Evolutionary conservation across 257 asterid species (phyloP), one percentile per base, ranked within the genome.

Genomic region (Nemophila menziesii): DNA sequence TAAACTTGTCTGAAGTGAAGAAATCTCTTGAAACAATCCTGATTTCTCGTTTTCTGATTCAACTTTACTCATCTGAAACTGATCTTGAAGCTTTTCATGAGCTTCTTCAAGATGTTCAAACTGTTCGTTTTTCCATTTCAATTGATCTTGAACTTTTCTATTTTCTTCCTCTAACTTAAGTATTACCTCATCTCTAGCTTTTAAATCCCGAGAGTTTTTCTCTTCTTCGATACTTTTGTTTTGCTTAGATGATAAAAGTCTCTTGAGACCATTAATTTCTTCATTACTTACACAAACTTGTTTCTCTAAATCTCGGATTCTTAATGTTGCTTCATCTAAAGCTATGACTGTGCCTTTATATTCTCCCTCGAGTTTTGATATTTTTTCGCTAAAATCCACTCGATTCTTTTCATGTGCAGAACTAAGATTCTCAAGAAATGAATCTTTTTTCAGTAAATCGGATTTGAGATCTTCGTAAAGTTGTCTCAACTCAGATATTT

Each of bases 71-170:
- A 12, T 65, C 42, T 39, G 78, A 16, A 70, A 61, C 24, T 79
- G 60, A 55, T 51, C 61, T 12, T 54, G 64, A 58, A 82, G 81
- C 68, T 75, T 77, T 44, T 67, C 60, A 52, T 86, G 81, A 55
- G 94, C 94, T 62, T 82, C 93, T 62, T 79, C 73, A 52, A 86
- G 62, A 56, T 79, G 97, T 56, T 56, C 54, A 50, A 86, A 86
- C 63, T 80, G 94, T 51, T 86, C 97, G 58, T 65, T 86, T 71
- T 79, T 82, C 97, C 94, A 86, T 61, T 86, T 86, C 59, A 86
- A 73, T 71, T 73, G 82, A 58, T 77, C 75, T 55, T 71, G 70
- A 18, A 63, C 48, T 64, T 63, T 80, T 59, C 49, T 70, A 21
- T 56, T 79, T 48, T 73, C 84, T 37, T 75, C 92, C 67, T 77